Percentiles rank a stretch among this genome's conserved stretches.
These are phyloP conservation scores for Boletales sp. DNA, from an alignment of 768 basidiomycete genomes.

Conservation along the genomic window DNA sequence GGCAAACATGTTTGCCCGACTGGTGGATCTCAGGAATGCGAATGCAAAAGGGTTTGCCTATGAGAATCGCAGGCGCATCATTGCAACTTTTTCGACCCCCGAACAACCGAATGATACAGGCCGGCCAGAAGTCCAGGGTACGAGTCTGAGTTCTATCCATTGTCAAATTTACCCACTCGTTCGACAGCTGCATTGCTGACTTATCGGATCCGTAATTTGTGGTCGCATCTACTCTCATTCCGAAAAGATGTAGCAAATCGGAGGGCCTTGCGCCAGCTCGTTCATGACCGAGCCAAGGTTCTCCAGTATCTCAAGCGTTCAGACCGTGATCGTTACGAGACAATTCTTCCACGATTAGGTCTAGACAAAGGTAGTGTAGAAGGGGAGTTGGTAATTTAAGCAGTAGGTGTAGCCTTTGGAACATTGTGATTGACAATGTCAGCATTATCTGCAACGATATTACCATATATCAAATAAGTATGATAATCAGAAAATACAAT, in stretches of 20 bases:
- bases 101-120: conserved; percentile 73
- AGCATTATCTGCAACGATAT: conserved; percentile 9
- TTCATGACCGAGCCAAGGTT: conserved; percentile 81
- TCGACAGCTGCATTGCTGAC: conserved; percentile 80
- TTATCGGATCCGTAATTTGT: conserved; percentile 77
- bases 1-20: conserved; percentile 54
- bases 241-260: conserved; percentile 77
- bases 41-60: conserved; percentile 82
- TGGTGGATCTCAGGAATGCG: conserved; percentile 85
- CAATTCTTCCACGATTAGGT: conserved; percentile 66
- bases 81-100: conserved; percentile 72
- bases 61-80: conserved; percentile 79
- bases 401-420: background rate
- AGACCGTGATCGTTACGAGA: conserved; percentile 70
- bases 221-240: conserved; percentile 64
- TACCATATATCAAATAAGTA: conserved; percentile 11
- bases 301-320: conserved; percentile 71
- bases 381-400: conserved; percentile 78
- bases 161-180: background rate
- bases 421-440: background rate
- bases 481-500: conserved; percentile 8
- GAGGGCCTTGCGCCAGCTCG: conserved; percentile 68
- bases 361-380: conserved; percentile 80
- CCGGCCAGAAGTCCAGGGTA: conserved; percentile 88
- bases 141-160: background rate